Percentiles rank a stretch among this genome's conserved stretches.
Evolutionary conservation across 208 protist genomes (phyloP).

Genomic region (Acanthamoeba triangularis): DNA sequence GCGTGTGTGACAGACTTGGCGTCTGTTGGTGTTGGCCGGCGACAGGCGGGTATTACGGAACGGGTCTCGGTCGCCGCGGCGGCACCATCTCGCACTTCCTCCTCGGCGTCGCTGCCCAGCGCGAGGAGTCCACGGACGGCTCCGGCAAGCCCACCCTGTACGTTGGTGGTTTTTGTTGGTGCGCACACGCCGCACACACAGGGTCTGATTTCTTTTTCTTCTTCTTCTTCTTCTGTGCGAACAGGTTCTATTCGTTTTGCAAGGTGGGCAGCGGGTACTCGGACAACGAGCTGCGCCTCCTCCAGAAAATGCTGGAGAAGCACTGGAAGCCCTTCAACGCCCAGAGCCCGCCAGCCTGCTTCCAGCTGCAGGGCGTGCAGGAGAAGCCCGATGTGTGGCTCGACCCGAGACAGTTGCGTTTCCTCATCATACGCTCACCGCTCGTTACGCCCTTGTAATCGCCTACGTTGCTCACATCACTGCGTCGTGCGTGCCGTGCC

Average conservation of each 20-base stretch:
- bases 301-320: constrained; percentile 80
- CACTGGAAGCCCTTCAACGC: constrained; percentile 79
- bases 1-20: no score
- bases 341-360: constrained; percentile 22
- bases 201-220: no score
- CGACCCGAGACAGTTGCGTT: constrained; percentile 81
- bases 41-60: constrained; percentile 80
- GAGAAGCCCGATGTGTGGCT: constrained; percentile 87
- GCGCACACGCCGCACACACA: background rate
- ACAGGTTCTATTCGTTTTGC: constrained; percentile 72
- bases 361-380: constrained; percentile 76
- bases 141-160: constrained; percentile 59
- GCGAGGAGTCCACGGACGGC: constrained; percentile 15
- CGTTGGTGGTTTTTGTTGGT: background rate
- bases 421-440: no score
- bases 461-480: background rate
- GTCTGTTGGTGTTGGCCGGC: no score
- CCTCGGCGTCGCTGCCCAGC: constrained; percentile 75
- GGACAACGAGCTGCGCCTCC: constrained; percentile 75
- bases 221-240: no score
- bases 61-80: constrained; percentile 77
- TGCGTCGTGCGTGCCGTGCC: no score
- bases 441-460: background rate
- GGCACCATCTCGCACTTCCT: constrained; percentile 86
- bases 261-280: constrained; percentile 86